Evolutionary conservation across 257 asterid species (phyloP).

Genomic region (Nicotiana tabacum): DNA sequence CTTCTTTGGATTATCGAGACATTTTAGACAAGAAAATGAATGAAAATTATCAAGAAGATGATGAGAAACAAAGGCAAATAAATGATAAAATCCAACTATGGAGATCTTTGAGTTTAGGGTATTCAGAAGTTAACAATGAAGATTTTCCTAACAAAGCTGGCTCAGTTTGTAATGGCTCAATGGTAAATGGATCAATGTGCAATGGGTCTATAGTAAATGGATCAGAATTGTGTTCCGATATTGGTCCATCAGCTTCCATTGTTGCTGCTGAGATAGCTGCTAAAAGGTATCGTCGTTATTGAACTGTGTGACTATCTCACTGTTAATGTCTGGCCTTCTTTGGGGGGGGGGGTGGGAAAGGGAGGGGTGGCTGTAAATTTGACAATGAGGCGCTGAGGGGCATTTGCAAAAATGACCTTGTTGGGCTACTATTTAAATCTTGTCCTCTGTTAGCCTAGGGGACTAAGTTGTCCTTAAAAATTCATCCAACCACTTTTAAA

Average conservation of each 20-base stretch:
- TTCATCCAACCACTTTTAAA: not conserved
- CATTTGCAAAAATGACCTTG: not conserved
- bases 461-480: not conserved
- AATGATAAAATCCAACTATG: slow-evolving; percentile 12
- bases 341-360: no score
- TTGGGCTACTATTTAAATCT: not conserved
- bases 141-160: slow-evolving; percentile 9
- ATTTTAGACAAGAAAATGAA: slow-evolving; percentile 12
- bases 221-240: slow-evolving; percentile 39
- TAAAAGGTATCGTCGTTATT: not conserved
- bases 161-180: slow-evolving; percentile 22
- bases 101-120: slow-evolving; percentile 36
- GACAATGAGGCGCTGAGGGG: not conserved
- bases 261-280: slow-evolving; percentile 77
- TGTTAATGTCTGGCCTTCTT: no score
- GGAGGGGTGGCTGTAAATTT: not conserved
- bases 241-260: slow-evolving; percentile 81
- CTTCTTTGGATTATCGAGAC: slow-evolving; percentile 30
- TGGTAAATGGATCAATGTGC: slow-evolving; percentile 18
- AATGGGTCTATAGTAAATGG: slow-evolving; percentile 37
- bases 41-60: not conserved
- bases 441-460: not conserved
- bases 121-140: slow-evolving; percentile 1
- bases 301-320: not conserved
- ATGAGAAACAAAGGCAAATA: not conserved